Conservation (phyloP, 2,329 filamentous ascomycete genomes). For the Elsinoe batatas region DNA sequence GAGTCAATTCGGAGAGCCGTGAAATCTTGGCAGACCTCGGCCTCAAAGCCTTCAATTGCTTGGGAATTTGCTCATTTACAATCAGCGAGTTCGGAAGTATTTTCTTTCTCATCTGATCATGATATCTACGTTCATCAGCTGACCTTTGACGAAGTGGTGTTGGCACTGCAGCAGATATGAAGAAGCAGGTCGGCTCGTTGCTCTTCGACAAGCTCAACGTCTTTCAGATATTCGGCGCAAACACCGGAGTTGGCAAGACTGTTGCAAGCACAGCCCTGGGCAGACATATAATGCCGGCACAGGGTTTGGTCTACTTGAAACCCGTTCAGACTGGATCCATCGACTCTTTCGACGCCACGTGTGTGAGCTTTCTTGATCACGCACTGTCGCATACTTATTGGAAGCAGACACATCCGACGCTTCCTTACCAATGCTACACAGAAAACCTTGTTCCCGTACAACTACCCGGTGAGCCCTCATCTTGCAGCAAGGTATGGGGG, state of each 20-base stretch:
- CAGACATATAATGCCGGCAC: too few relatives aligned
- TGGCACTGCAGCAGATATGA: constrained; percentile 26
- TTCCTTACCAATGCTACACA: too few relatives aligned
- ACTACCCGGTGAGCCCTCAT: constrained; percentile 68
- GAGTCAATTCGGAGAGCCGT: not conserved
- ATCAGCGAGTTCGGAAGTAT: not conserved
- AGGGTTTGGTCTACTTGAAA: too few relatives aligned
- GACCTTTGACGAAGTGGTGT: not conserved
- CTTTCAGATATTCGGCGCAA: constrained; percentile 72
- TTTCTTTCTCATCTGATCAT: not conserved
- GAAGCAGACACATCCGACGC: too few relatives aligned
- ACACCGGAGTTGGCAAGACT: constrained; percentile 79
- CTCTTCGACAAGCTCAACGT: constrained; percentile 60
- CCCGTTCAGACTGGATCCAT: constrained; percentile 68
- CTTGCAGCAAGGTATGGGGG: constrained; percentile 47
- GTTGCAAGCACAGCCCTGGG: constrained; percentile 60
- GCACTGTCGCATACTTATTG: too few relatives aligned
- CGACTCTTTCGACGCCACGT: constrained; percentile 56
- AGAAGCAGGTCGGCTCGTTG: constrained; percentile 44
- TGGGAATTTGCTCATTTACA: not conserved
- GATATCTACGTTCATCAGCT: not conserved
- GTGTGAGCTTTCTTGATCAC: too few relatives aligned
- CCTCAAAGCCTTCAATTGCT: constrained; percentile 8
- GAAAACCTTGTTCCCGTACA: constrained; percentile 59
- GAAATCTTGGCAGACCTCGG: constrained; percentile 10